Base-by-base conservation (phyloP, 148 eudicot species). In the Chenopodium album region DNA sequence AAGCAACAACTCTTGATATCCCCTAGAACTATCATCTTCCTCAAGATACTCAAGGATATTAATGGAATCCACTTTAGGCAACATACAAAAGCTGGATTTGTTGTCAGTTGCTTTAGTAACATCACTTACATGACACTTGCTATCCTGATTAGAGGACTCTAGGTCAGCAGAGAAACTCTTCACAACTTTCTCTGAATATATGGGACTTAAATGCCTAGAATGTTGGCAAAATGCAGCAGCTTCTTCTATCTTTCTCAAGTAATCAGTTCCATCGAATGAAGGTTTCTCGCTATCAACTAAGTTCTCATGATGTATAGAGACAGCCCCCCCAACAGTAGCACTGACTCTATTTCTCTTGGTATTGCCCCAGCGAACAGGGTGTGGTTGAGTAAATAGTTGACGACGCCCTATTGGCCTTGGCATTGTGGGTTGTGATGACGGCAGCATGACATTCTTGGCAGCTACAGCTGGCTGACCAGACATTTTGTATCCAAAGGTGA, bases 401-500 rank as follows among this genome's bases (percentile, higher is more conserved):
- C 91, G 92, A 76, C 99, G 93, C 70, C 99, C 99, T 14, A 77
- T 78, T 28, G 97, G 87, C 89, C 87, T 96, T 44, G 89, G 94
- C 77, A 71, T 81, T 75, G 89, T 85, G 63, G 94, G 87, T 71
- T 89, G 88, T 44, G 97, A 90, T 44, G 91, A 84, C 50, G 98
- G 89, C 84, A 96, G 78, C 99, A 96, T 96, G 62, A 94, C 98
- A 79, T 96, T 96, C 88, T 96, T 96, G 73, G 99, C 99, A 80
- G 85, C 88, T 81, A 92, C 65, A 79, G 99, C 97, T 71, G 95
- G 94, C 79, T 91, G 85, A 84, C 98, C 99, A 28, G 94, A 89
- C 99, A 96, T 92, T 87, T 96, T 91, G 88, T 90, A 92, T 80
- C 99, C 99, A 87, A 96, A 96, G 56, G 93, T 94, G 75, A 94